phyloP scores from a whole-genome alignment of 108 stramenopile genomes.

The Pseudonitzschia delicatissima region DNA sequence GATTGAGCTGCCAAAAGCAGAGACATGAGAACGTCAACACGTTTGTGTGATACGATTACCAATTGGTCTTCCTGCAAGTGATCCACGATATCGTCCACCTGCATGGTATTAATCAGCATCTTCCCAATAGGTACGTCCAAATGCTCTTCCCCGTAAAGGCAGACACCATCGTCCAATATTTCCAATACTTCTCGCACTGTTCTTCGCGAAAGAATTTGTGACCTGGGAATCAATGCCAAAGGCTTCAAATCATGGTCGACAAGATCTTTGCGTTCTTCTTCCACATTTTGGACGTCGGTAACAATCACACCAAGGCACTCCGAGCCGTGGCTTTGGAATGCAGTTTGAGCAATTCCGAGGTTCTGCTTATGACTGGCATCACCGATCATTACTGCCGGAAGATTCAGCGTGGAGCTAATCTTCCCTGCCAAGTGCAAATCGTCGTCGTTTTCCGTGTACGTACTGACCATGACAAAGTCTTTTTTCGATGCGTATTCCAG shows the following conservation, averaged over 20 bases:
- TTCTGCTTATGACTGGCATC: neutral
- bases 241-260: slow-evolving; percentile 4
- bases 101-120: slow-evolving; percentile 9
- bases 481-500: neutral
- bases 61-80: neutral
- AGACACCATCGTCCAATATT: neutral
- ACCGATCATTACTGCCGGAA: neutral
- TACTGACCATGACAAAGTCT: slow-evolving; percentile 7
- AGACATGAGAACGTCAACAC: slow-evolving; percentile 6
- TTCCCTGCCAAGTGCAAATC: neutral
- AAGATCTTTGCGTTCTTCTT: neutral
- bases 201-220: neutral
- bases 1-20: slow-evolving; percentile 3
- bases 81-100: neutral
- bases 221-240: neutral
- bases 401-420: neutral
- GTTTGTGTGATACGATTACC: neutral
- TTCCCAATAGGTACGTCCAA: neutral
- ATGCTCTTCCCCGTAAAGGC: slow-evolving; percentile 4
- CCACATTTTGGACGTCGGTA: neutral
- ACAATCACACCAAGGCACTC: neutral
- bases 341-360: slow-evolving; percentile 2
- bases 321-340: neutral
- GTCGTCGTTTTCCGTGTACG: neutral
- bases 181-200: slow-evolving; percentile 5